Evolutionary conservation across 441 rosid species (phyloP), one percentile per base, ranked within the genome.

Genomic region (Erodium trifolium): DNA sequence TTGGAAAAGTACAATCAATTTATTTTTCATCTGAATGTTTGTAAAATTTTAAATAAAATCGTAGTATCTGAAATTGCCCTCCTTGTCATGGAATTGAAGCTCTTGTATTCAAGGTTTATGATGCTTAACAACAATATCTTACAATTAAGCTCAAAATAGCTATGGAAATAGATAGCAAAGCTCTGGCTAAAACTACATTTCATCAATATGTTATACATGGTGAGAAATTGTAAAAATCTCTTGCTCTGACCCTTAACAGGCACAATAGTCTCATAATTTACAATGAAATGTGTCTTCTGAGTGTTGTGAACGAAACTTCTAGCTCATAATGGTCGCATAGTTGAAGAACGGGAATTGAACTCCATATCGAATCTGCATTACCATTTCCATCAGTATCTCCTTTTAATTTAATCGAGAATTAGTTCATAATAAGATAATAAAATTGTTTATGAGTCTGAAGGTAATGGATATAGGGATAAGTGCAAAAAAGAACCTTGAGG

Each of bases 241-340:
- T 3, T 4, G 27, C 63, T 59, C 5, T 59, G 63, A 57, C 63
- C 63, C 63, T 18, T 59, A 59, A 6, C 9, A 57, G 29, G 63
- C 63, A 17, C 63, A 18, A 57, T 9, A 14, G 63, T 59, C 63
- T 59, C 63, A 59, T 59, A 18, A 59, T 59, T 59, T 59, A 59
- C 63, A 59, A 7, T 59, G n/a, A 3, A 59, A 59, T 59, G 63
- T 18, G 63, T 59, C 27, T 45, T 45, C 51, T 10, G 4, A 45
- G 51, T 45, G 51, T 10, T 11, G 14, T 11, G 13, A 37, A 37
- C 1, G 7, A 37, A 37, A 37, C 43, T 5, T 37, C 43, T 0
- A 37, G 43, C 43, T 37, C 43, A 37, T 37, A 37, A 1, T 37
- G 43, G 43, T 37, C 43, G 6, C 34, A 2, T 31, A 31, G 34